Base-by-base conservation (phyloP, 768 basidiomycete species). In the Polyporus arcularius region DNA sequence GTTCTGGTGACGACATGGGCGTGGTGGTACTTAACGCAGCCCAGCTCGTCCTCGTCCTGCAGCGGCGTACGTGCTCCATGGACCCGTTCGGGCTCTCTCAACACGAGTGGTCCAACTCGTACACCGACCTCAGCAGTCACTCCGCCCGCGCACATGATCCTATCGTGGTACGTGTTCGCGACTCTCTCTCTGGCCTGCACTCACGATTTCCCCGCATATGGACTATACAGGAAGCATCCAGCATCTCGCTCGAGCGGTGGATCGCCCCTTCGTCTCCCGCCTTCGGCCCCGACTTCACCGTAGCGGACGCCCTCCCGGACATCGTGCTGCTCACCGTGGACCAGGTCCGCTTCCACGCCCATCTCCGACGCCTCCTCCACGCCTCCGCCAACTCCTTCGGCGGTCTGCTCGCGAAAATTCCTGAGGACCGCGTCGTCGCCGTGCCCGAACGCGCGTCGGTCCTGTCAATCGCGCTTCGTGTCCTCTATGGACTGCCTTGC, bases 381-480 rank as follows among this genome's bases (percentile, higher is more conserved):
- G 60, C 55, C 18, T 75, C 74, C 1, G 18, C 32, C 51, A 75
- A 75, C 61, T 31, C n/a, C 15, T 73, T 74, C 62, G 58, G 46
- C 45, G 45, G 45, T 3, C 58, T 68, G 12, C 62, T 74, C 35
- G 16, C 56, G 31, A 28, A 50, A 47, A 10, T 30, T 0, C n/a
- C 59, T 28, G 61, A 55, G 14, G 32, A 46, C 30, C 47, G 57
- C 32, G 55, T 71, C 47, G n/a, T 73, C 62, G 10, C 52, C 16
- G 45, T 76, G 6, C 64, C 71, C 4, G 74, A 74, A 45, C 16
- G 57, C 10, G 63, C 75, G 1, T 18, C 40, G 0, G 64, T 71
- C 0, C 57, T 75, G 53, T 72, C 73, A 58, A 59, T 76, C 51
- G 54, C 74, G 12, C 61, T 77, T 18, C 73, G 75, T 52, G 55